These are phyloP conservation scores for Lentinula sp. DNA, from an alignment of 768 basidiomycete genomes.

Conservation along the genomic window DNA sequence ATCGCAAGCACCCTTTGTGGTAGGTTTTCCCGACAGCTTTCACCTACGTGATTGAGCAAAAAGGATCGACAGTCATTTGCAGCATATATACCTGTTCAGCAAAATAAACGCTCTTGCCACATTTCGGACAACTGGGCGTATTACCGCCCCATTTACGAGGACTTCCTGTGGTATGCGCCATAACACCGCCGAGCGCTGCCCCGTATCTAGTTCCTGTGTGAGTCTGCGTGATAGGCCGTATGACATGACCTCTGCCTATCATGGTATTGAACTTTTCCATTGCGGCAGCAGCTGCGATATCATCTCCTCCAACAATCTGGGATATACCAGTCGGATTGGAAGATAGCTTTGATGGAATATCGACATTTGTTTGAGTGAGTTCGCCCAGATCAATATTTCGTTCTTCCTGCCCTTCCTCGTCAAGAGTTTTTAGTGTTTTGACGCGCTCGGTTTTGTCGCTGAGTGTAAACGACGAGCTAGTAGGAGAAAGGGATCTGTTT, in stretches of 20 bases:
- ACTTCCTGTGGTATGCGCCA: conserved; percentile 13
- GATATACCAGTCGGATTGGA: background rate
- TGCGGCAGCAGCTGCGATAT: background rate
- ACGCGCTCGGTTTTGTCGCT: background rate
- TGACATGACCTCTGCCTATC: conserved; percentile 4
- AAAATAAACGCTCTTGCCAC: conserved; percentile 76
- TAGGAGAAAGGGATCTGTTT: conserved; percentile 25
- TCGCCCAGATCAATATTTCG: background rate
- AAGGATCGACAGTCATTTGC: background rate
- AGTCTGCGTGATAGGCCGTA: conserved; percentile 30
- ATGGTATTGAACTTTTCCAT: conserved; percentile 4
- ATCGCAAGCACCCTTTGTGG: conserved; percentile 75
- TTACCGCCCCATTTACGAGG: conserved; percentile 52
- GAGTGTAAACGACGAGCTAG: conserved; percentile 24
- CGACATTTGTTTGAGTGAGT: background rate
- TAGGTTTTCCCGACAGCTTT: conserved; percentile 78
- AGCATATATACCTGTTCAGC: conserved; percentile 60
- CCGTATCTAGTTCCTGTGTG: conserved; percentile 67
- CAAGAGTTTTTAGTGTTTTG: background rate
- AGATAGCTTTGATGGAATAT: background rate
- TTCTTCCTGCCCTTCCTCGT: conserved; percentile 7
- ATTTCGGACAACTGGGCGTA: conserved; percentile 62
- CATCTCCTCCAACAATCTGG: conserved; percentile 4
- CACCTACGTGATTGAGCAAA: conserved; percentile 38
- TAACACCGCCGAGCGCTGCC: conserved; percentile 33